Percentiles rank a stretch among this genome's conserved stretches.
These are phyloP conservation scores for Trichoderma parareesei DNA, from an alignment of 495 filamentous ascomycete genomes.

Conservation along the genomic window DNA sequence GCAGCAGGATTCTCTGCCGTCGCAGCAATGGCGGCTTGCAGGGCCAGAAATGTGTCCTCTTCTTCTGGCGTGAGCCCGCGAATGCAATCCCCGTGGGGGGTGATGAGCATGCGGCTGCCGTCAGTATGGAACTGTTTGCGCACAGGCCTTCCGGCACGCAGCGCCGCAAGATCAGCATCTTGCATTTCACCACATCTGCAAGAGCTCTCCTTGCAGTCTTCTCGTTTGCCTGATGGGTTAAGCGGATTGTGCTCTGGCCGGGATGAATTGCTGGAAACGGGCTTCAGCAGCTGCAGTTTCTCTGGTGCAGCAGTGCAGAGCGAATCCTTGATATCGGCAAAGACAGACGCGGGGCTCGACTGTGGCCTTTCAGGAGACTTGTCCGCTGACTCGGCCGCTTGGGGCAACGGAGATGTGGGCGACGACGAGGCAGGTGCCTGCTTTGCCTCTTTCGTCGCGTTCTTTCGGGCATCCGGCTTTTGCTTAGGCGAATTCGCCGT, in stretches of 20 bases:
- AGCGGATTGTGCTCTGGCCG: not conserved
- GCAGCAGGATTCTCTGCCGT: slow-evolving; percentile 34
- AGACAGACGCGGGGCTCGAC: slow-evolving; percentile 12
- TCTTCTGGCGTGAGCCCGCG: slow-evolving; percentile 67
- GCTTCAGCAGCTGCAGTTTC: slow-evolving; percentile 24
- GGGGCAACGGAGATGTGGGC: not conserved
- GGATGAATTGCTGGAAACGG: slow-evolving; percentile 16
- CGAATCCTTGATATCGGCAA: slow-evolving; percentile 19
- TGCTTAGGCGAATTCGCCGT: not conserved
- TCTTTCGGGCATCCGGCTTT: not conserved
- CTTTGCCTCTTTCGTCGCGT: not conserved
- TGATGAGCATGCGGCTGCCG: slow-evolving; percentile 54
- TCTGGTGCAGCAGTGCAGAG: slow-evolving; percentile 19
- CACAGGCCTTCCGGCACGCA: slow-evolving; percentile 41
- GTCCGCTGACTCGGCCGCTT: not conserved
- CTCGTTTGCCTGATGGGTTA: not conserved
- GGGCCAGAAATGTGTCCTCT: slow-evolving; percentile 65
- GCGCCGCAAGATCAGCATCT: slow-evolving; percentile 16
- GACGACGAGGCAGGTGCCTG: not conserved
- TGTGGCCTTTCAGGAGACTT: not conserved
- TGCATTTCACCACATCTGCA: slow-evolving; percentile 13
- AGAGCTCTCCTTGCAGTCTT: not conserved
- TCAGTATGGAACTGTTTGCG: slow-evolving; percentile 37
- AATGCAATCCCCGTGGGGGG: slow-evolving; percentile 70
- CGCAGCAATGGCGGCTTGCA: slow-evolving; percentile 54